A percentile compares a stretch with the other conserved stretches of the same genome.
phyloP scores from a whole-genome alignment of 352 stramenopile species.

The Lagenidium giganteum region DNA sequence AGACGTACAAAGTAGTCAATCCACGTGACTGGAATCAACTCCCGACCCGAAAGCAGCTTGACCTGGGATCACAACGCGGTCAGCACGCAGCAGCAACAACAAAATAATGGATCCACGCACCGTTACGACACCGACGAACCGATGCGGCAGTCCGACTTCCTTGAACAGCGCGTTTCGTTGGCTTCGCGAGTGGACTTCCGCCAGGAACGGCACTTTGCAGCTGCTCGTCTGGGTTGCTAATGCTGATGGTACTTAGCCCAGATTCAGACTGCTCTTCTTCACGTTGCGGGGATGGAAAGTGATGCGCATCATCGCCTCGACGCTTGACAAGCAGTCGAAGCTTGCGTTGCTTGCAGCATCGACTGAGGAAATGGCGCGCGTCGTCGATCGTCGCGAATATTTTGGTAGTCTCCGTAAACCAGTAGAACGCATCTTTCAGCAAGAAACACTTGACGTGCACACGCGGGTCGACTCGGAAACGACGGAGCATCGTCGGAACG shows the following conservation, averaged over 20 bases:
- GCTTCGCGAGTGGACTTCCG: conserved; percentile 62
- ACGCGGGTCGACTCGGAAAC: conserved; percentile 69
- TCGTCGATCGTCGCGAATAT: conserved; percentile 36
- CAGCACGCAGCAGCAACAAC: neutral
- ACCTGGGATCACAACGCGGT: conserved; percentile 22
- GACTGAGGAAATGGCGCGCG: conserved; percentile 51
- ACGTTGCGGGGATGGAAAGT: conserved; percentile 25
- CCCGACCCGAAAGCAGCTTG: conserved; percentile 57
- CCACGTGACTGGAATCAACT: conserved; percentile 70
- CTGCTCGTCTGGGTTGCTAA: no score
- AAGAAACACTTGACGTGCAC: conserved; percentile 73
- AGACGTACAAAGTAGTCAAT: conserved; percentile 43
- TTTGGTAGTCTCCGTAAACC: conserved; percentile 32
- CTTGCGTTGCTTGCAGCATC: conserved; percentile 72
- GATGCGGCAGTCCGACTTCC: conserved; percentile 67
- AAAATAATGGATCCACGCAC: conserved; percentile 14
- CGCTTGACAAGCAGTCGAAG: conserved; percentile 61
- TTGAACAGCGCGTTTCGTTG: conserved; percentile 79
- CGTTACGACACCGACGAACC: conserved; percentile 63
- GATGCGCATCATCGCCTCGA: conserved; percentile 40
- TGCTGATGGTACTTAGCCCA: no score
- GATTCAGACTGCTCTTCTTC: conserved; percentile 34
- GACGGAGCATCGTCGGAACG: conserved; percentile 33
- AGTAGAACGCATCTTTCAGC: conserved; percentile 61
- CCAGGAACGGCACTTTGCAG: conserved; percentile 54